Conservation (phyloP, 108 stramenopile species). For the Fragilaria crotonensis region DNA sequence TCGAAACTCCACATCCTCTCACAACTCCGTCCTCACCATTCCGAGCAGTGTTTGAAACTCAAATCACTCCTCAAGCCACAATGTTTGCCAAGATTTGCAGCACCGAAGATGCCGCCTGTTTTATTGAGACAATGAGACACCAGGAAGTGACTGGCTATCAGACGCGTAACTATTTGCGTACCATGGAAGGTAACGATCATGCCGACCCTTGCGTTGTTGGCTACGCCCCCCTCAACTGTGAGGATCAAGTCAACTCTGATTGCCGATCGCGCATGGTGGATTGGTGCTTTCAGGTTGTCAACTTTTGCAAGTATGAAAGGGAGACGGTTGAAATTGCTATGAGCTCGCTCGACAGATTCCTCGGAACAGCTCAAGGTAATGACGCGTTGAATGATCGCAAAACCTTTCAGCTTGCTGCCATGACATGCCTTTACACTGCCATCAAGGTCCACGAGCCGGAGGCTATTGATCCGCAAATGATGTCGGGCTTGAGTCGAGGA, state of each 20-base stretch:
- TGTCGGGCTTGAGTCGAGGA: constrained; percentile 50
- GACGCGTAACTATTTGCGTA: too few species aligned
- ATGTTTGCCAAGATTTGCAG: neutral
- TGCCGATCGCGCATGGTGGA: constrained; percentile 4
- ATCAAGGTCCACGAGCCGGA: constrained; percentile 52
- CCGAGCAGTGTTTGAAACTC: too few species aligned
- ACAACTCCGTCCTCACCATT: too few species aligned
- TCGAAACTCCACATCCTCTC: too few species aligned
- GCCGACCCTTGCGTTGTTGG: too few species aligned
- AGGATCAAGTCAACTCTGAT: too few species aligned
- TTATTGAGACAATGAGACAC: neutral
- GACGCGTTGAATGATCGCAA: constrained; percentile 21
- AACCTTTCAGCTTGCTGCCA: constrained; percentile 54
- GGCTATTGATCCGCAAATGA: constrained; percentile 33
- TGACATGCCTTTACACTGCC: constrained; percentile 58
- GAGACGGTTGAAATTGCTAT: constrained; percentile 61
- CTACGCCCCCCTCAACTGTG: too few species aligned
- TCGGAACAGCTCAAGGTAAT: constrained; percentile 13
- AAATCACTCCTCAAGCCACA: too few species aligned
- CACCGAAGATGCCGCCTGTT: neutral
- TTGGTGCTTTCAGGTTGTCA: constrained; percentile 56
- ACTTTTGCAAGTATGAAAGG: constrained; percentile 40
- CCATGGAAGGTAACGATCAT: too few species aligned
- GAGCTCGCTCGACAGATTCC: constrained; percentile 48
- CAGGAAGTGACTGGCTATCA: neutral